A percentile compares a stretch with the other conserved stretches of the same genome.
These are phyloP conservation scores for Aspergillus niger DNA, from an alignment of 2,329 filamentous ascomycete genomes.

Conservation along the genomic window DNA sequence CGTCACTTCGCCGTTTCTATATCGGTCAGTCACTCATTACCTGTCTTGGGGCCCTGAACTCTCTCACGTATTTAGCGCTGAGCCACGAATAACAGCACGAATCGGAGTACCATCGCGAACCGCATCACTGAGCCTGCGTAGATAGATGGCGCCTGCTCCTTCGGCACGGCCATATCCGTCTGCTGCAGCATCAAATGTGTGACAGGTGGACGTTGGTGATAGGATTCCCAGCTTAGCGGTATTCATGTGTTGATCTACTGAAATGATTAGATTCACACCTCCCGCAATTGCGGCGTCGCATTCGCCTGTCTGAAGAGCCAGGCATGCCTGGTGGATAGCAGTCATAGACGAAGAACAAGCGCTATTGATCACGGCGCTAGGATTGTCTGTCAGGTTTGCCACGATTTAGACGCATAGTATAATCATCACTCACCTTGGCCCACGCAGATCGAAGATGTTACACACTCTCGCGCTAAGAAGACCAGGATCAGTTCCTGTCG, in stretches of 20 bases:
- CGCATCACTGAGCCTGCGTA: conserved; percentile 28
- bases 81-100: conserved; percentile 34
- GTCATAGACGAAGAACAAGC: conserved; percentile 40
- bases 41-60: rapidly evolving
- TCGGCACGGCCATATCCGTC: conserved; percentile 38
- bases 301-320: conserved; percentile 19
- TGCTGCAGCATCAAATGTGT: conserved; percentile 29
- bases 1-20: neutral
- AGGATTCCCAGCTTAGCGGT: conserved; percentile 37
- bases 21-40: neutral
- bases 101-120: conserved; percentile 34
- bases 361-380: conserved; percentile 33
- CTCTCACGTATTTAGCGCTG: neutral
- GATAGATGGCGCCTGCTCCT: conserved; percentile 30
- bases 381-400: conserved; percentile 6
- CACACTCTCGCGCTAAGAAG: conserved; percentile 19
- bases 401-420: too few relatives aligned
- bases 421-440: conserved; percentile 9
- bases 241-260: conserved; percentile 31
- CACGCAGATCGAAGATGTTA: conserved; percentile 25
- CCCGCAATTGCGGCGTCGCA: conserved; percentile 33
- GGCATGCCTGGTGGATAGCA: conserved; percentile 32
- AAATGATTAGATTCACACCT: conserved; percentile 37
- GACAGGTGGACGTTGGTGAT: conserved; percentile 31
- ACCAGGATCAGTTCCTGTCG: conserved; percentile 16